Percentiles rank a stretch among this genome's conserved stretches.
These are phyloP conservation scores for Mitragyna speciosa DNA, from an alignment of 257 asterid genomes.

Conservation along the genomic window DNA sequence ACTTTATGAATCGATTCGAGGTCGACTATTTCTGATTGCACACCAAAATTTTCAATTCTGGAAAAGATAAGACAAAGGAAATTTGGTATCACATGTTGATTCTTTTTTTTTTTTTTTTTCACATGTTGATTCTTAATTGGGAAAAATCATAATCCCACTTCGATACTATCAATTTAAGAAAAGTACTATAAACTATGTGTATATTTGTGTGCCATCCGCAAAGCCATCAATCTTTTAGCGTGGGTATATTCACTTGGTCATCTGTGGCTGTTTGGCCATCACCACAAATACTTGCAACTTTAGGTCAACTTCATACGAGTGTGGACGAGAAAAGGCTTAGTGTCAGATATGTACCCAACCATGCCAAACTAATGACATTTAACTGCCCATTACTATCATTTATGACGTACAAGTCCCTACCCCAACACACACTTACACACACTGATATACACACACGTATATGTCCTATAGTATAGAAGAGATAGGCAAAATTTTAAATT, in stretches of 20 bases:
- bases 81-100: not conserved
- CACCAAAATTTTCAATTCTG: not conserved
- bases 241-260: constrained; percentile 15
- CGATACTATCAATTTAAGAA: not conserved
- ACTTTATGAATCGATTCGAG: not conserved
- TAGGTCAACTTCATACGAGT: not conserved
- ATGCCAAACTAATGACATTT: not conserved
- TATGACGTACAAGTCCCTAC: not conserved
- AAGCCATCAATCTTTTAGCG: not conserved
- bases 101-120: too few species aligned
- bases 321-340: not conserved
- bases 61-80: not conserved
- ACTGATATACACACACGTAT: too few species aligned
- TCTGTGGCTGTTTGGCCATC: not conserved
- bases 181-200: not conserved
- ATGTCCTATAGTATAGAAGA: not conserved
- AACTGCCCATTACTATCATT: not conserved
- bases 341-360: not conserved
- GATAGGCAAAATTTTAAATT: not conserved
- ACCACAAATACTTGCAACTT: not conserved
- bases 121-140: not conserved
- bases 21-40: not conserved
- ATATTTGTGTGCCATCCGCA: not conserved
- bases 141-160: not conserved
- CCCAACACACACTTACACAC: too few species aligned